Percentiles rank a stretch among this genome's conserved stretches.
Evolutionary conservation across 2,329 filamentous ascomycete species (phyloP).

Genomic region (Trichoderma endophyticum): DNA sequence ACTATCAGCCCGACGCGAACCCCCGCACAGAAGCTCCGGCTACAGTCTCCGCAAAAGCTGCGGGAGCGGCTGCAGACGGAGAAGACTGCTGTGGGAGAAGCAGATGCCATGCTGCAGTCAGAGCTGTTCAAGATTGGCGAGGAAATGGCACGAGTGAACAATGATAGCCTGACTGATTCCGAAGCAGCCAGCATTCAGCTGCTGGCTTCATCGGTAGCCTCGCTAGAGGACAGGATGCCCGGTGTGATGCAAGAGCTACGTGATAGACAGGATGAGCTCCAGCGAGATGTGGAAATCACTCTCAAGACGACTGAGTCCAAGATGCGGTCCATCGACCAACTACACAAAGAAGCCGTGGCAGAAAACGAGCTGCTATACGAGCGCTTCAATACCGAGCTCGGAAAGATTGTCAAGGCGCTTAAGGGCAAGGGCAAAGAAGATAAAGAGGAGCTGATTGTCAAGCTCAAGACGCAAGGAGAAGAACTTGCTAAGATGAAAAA

Average conservation of each 20-base stretch:
- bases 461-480: conserved; percentile 70
- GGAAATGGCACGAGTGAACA: conserved; percentile 65
- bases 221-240: conserved; percentile 67
- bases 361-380: conserved; percentile 94
- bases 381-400: conserved; percentile 86
- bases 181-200: conserved; percentile 44
- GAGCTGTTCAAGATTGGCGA: conserved; percentile 79
- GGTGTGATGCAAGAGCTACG: conserved; percentile 56
- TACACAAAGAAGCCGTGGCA: conserved; percentile 81
- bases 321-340: conserved; percentile 76
- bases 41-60: conserved; percentile 70
- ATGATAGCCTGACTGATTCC: conserved; percentile 29
- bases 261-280: conserved; percentile 60
- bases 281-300: conserved; percentile 67
- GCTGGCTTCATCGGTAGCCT: conserved; percentile 56
- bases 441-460: conserved; percentile 70
- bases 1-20: conserved; percentile 31
- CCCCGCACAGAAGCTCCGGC: conserved; percentile 54
- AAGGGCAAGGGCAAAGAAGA: conserved; percentile 70
- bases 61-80: conserved; percentile 83
- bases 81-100: conserved; percentile 68
- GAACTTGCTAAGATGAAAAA: conserved; percentile 75
- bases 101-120: conserved; percentile 65
- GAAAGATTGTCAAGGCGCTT: conserved; percentile 74
- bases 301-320: conserved; percentile 74